Base-by-base conservation (phyloP, 78 protist genomes). In the Polysphondylium violaceum region DNA sequence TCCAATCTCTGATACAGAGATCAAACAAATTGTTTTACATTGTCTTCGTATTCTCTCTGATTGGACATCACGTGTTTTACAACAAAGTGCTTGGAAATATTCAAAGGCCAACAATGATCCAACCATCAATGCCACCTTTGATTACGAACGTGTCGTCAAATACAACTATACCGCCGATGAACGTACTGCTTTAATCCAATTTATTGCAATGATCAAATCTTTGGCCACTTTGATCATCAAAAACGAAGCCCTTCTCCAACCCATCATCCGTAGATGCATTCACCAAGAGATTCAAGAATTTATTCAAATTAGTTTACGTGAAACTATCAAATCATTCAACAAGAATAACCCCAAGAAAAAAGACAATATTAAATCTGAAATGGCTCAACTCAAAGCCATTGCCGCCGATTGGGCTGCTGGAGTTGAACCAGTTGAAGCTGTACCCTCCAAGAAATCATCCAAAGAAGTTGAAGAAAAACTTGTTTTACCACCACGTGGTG, bases 151-250 rank as follows among this genome's bases (percentile, higher is more conserved):
- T 59, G 97, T 90, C 59, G 94, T 95, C 16, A 87, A 96, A 41
- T 96, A 68, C 93, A 96, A 96, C 53, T 96, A 96, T 59, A 44
- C 35, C 27, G 33, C 74, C 21, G 92, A 53, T 4, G 98, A 96
- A 29, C 17, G 83, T 8, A 59, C 58, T 0, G 95, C 93, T 0
- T 72, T 96, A 17, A 90, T 96, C 27, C 95, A 95, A 60, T 55
- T 91, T 19, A 73, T 96, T 14, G 76, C 97, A 7, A 92, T 96
- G 97, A 76, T 96, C 50, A 95, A 96, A 81, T 73, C 78, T 58
- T 79, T 94, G 27, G 81, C 86, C 6, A 27, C 76, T 0, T 17
- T 81, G 9, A 58, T 96, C 85, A 4, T 27, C 25, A 53, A 43
- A 27, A 25, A 59, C 19, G 87, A 77, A 60, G 14, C 93, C 2